Percentiles rank a stretch among this genome's conserved stretches.
Evolutionary conservation across 83 land plant genomes (phyloP).

Genomic region (Picea abies): DNA sequence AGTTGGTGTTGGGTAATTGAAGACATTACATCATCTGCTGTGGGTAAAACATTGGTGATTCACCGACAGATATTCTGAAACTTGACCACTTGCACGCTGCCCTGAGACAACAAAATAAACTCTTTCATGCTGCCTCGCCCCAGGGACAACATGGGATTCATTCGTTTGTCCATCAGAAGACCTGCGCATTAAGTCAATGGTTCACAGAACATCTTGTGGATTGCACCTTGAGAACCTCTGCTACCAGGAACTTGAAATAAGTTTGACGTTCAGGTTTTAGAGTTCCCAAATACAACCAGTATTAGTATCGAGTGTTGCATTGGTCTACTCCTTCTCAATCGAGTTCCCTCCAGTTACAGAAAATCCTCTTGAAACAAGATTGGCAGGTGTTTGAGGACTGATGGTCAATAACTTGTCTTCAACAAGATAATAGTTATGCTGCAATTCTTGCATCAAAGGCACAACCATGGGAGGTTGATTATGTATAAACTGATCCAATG

Average conservation of each 20-base stretch:
- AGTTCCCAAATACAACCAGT: constrained; percentile 20
- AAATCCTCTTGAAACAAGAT: constrained; percentile 24
- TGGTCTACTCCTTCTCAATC: constrained; percentile 20
- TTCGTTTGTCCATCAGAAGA: constrained; percentile 33
- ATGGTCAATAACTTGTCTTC: constrained; percentile 18
- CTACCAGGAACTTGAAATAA: constrained; percentile 23
- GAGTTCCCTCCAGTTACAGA: constrained; percentile 21
- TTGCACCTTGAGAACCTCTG: constrained; percentile 16
- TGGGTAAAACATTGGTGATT: constrained; percentile 5
- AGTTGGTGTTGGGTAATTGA: neutral
- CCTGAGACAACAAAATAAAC: neutral
- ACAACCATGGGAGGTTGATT: constrained; percentile 16
- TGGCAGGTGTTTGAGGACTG: constrained; percentile 22
- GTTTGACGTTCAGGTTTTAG: constrained; percentile 16
- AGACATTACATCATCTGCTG: constrained; percentile 14
- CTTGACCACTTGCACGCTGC: constrained; percentile 23
- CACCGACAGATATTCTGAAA: constrained; percentile 6
- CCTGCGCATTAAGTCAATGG: constrained; percentile 38
- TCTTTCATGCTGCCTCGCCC: constrained; percentile 28
- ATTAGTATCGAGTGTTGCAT: constrained; percentile 23
- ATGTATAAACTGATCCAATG: constrained; percentile 11
- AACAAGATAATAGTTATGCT: constrained; percentile 19
- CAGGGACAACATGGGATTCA: constrained; percentile 34
- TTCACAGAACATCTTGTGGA: constrained; percentile 20
- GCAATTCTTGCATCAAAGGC: constrained; percentile 18